Evolutionary conservation across 345 rosid genomes (phyloP).

Genomic region (Cardamine chenopodiifolia): DNA sequence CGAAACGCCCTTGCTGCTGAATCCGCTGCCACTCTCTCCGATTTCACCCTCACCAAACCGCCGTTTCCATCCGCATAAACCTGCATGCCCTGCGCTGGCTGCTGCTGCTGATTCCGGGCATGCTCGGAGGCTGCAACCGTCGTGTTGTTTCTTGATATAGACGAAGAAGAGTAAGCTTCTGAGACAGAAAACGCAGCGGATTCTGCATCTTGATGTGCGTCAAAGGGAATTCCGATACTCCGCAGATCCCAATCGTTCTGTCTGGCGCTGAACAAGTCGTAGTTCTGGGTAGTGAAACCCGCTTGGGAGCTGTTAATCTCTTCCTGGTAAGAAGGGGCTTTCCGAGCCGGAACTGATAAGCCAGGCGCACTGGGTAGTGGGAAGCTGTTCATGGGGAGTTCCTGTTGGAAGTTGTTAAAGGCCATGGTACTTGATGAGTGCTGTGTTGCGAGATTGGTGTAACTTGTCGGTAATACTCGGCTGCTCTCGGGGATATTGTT

Average conservation of each 20-base stretch:
- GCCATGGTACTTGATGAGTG: slow-evolving; percentile 30
- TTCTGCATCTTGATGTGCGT: slow-evolving; percentile 56
- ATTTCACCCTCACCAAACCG: slow-evolving; percentile 57
- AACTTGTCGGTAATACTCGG: slow-evolving; percentile 51
- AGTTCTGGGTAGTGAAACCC: slow-evolving; percentile 25
- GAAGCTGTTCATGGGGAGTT: slow-evolving; percentile 56
- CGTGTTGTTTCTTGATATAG: slow-evolving; percentile 39
- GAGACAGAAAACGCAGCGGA: slow-evolving; percentile 35
- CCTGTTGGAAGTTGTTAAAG: slow-evolving; percentile 50
- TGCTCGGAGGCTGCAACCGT: slow-evolving; percentile 16
- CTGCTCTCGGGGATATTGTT: slow-evolving; percentile 59
- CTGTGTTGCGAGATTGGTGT: slow-evolving; percentile 40
- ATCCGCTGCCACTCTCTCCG: slow-evolving; percentile 59
- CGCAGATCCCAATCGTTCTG: slow-evolving; percentile 72
- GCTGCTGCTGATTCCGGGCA: slow-evolving; percentile 32
- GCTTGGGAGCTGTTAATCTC: slow-evolving; percentile 59
- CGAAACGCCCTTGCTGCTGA: slow-evolving; percentile 48
- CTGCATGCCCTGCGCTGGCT: slow-evolving; percentile 2
- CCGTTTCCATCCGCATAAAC: slow-evolving; percentile 16
- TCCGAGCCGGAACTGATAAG: slow-evolving; percentile 48
- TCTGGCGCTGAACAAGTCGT: slow-evolving; percentile 34
- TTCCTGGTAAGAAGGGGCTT: slow-evolving; percentile 52
- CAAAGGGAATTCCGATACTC: slow-evolving; percentile 61
- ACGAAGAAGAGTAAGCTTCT: slow-evolving; percentile 41
- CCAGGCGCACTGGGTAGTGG: slow-evolving; percentile 64